A percentile compares a stretch with the other conserved stretches of the same genome.
These are phyloP conservation scores for Hyaloperonospora brassicae DNA, from an alignment of 352 stramenopile genomes.

Conservation along the genomic window DNA sequence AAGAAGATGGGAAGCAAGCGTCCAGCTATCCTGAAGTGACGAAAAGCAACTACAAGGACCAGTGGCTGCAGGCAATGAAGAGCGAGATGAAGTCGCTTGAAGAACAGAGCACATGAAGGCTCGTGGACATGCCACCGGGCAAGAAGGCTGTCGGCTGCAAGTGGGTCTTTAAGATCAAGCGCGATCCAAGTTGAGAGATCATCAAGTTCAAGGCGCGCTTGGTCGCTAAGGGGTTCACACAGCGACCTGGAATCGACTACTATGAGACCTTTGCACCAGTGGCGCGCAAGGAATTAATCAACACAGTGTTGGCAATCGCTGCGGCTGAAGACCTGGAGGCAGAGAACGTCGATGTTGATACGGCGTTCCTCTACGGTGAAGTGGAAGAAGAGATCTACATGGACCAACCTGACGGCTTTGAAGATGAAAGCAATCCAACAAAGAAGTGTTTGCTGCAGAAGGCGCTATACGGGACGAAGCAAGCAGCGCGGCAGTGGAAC, in stretches of 20 bases:
- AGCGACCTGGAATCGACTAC: constrained; percentile 1
- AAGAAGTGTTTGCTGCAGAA: neutral
- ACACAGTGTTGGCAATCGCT: neutral
- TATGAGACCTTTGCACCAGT: constrained; percentile 4
- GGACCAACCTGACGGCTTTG: constrained; percentile 1
- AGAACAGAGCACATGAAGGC: neutral
- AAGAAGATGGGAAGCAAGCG: neutral
- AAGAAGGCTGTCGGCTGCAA: neutral
- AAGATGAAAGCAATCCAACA: neutral
- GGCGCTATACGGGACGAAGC: neutral
- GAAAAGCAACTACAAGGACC: neutral
- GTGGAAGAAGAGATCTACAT: constrained; percentile 8
- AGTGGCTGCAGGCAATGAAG: neutral
- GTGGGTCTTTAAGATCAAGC: neutral
- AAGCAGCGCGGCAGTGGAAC: neutral
- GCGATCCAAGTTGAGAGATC: neutral
- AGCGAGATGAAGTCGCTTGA: neutral
- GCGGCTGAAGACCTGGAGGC: constrained; percentile 1
- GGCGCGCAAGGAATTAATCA: constrained; percentile 1
- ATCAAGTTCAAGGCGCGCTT: neutral
- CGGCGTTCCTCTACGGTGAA: constrained; percentile 5
- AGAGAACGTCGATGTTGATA: constrained; percentile 3
- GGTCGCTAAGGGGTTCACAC: constrained; percentile 1
- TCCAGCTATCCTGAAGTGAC: neutral
- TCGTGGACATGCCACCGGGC: too few relatives aligned